Evolutionary conservation across 2,329 filamentous ascomycete genomes (phyloP).

Genomic region (Monilinia aucupariae): DNA sequence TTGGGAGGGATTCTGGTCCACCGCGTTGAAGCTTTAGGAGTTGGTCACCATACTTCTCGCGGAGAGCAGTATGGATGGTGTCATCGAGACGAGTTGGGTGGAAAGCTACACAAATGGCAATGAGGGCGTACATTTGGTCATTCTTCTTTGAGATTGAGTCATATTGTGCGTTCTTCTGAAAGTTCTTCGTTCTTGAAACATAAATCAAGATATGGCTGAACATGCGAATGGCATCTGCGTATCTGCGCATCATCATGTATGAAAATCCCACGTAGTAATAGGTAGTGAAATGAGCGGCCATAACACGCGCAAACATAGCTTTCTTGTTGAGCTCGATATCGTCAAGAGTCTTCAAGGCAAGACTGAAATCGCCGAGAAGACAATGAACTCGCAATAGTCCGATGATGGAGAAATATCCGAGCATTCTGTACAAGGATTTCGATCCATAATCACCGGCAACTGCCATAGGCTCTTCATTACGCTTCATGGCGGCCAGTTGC

Average conservation of each 20-base stretch:
- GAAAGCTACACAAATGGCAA: constrained; percentile 98
- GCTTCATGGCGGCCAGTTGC: constrained; percentile 91
- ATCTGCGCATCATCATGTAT: constrained; percentile 99
- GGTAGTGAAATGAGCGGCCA: constrained; percentile 98
- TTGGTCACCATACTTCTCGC: constrained; percentile 99
- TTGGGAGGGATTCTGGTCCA: constrained; percentile 86
- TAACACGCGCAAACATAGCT: constrained; percentile 98
- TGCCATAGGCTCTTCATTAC: constrained; percentile 79
- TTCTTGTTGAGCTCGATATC: constrained; percentile 99
- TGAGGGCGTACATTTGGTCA: constrained; percentile 99
- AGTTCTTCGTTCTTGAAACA: constrained; percentile 98
- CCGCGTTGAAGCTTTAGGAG: constrained; percentile 94
- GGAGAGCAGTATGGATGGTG: constrained; percentile 95
- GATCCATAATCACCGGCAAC: constrained; percentile 94
- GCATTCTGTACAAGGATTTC: constrained; percentile 93
- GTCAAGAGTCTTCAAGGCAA: constrained; percentile 96
- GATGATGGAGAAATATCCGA: constrained; percentile 99
- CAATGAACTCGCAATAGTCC: constrained; percentile 94
- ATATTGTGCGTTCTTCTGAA: constrained; percentile 98
- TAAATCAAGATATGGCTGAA: constrained; percentile 99
- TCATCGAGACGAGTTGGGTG: constrained; percentile 95
- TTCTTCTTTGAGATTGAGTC: constrained; percentile 99
- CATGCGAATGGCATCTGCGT: constrained; percentile 98
- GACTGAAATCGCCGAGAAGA: constrained; percentile 92
- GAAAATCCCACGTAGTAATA: constrained; percentile 99